These are phyloP conservation scores for Brachypodium distachyon DNA, from an alignment of 202 grass and related monocot genomes.

Conservation along the genomic window DNA sequence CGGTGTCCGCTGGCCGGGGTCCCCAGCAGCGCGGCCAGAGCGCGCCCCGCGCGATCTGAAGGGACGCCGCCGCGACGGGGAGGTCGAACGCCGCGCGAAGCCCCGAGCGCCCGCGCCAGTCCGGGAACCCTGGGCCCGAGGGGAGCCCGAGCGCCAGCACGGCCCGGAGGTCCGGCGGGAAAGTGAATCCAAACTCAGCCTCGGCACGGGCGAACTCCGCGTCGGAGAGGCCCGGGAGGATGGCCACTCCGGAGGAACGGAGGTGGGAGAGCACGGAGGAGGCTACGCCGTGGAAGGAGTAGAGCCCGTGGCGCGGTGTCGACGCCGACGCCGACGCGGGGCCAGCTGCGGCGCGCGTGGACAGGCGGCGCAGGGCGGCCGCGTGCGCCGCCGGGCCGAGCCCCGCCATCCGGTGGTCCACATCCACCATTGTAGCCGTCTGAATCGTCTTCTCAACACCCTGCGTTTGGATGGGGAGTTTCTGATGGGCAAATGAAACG, in stretches of 20 bases:
- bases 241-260: slow-evolving; percentile 30
- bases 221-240: slow-evolving; percentile 54
- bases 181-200: slow-evolving; percentile 67
- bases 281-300: slow-evolving; percentile 65
- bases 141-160: slow-evolving; percentile 59
- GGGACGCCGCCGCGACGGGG: slow-evolving; percentile 43
- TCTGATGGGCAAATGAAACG: background rate
- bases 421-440: slow-evolving; percentile 60
- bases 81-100: slow-evolving; percentile 60
- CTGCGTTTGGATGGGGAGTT: background rate
- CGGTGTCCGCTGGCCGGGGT: slow-evolving; percentile 39
- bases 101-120: slow-evolving; percentile 43
- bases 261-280: slow-evolving; percentile 51
- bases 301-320: slow-evolving; percentile 44
- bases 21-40: slow-evolving; percentile 91
- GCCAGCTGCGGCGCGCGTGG: slow-evolving; percentile 47
- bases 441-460: background rate
- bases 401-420: slow-evolving; percentile 51
- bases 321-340: slow-evolving; percentile 32
- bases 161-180: slow-evolving; percentile 88
- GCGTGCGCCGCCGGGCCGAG: slow-evolving; percentile 49
- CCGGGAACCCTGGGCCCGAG: slow-evolving; percentile 62
- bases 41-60: slow-evolving; percentile 52
- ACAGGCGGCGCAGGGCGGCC: slow-evolving; percentile 66
- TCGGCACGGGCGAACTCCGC: slow-evolving; percentile 61